These are phyloP conservation scores for Ascochyta pisi DNA, from an alignment of 2,329 filamentous ascomycete species.

Conservation along the genomic window DNA sequence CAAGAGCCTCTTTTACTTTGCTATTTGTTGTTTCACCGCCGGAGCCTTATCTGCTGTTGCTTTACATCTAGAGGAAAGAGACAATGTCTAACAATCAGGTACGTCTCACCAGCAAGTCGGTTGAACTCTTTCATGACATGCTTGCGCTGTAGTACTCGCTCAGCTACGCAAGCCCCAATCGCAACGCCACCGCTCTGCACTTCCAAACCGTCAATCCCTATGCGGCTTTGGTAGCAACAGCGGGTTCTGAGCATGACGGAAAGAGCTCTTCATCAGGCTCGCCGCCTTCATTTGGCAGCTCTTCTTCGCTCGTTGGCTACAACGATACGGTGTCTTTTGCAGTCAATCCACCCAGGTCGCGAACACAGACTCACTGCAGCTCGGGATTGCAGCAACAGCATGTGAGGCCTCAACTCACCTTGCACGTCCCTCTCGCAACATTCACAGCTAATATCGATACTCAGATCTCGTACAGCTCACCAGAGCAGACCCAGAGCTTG, in stretches of 20 bases:
- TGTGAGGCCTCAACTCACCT: constrained; percentile 12
- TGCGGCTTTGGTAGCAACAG: constrained; percentile 8
- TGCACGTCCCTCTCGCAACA: neutral
- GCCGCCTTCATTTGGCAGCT: constrained; percentile 19
- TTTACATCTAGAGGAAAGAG: neutral
- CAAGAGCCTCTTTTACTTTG: no score
- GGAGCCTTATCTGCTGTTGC: neutral
- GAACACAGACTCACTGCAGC: neutral
- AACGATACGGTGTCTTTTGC: neutral
- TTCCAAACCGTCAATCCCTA: constrained; percentile 13
- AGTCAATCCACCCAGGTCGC: constrained; percentile 2
- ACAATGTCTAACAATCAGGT: constrained; percentile 13
- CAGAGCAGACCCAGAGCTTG: constrained; percentile 5
- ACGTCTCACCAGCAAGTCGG: neutral
- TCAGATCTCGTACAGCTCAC: neutral
- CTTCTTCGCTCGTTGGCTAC: constrained; percentile 11
- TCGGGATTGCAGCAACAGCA: constrained; percentile 11
- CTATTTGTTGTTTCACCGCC: neutral
- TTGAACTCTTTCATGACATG: neutral
- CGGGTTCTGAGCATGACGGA: constrained; percentile 13
- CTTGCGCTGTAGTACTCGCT: neutral
- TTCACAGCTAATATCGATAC: constrained; percentile 5
- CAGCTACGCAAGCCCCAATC: neutral
- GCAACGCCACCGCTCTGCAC: neutral
- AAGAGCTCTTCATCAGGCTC: constrained; percentile 21